These are phyloP conservation scores for Penicillium macrosclerotiorum DNA, from an alignment of 495 filamentous ascomycete genomes.

Conservation along the genomic window DNA sequence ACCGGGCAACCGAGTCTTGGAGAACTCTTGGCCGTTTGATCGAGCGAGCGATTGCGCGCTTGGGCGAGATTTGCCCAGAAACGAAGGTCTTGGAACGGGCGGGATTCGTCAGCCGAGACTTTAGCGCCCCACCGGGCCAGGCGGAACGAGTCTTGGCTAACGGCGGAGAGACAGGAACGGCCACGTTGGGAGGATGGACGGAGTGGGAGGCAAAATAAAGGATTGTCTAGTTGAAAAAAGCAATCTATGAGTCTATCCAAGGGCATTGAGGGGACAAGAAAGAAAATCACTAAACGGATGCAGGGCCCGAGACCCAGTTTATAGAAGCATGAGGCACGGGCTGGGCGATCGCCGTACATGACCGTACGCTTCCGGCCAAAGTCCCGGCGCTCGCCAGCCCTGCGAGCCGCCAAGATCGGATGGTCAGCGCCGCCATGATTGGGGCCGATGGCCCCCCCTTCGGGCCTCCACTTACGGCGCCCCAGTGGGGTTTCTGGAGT, in stretches of 20 bases:
- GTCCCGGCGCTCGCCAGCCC: constrained; percentile 13
- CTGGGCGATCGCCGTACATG: background rate
- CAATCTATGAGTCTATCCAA: too few relatives aligned
- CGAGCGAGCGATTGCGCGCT: constrained; percentile 13
- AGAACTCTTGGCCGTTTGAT: constrained; percentile 20
- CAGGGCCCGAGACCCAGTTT: too few relatives aligned
- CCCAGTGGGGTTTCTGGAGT: too few relatives aligned
- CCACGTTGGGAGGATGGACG: background rate
- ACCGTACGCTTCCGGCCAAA: constrained; percentile 15
- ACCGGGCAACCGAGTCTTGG: constrained; percentile 19
- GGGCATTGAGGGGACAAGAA: too few relatives aligned
- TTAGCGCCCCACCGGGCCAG: constrained; percentile 22
- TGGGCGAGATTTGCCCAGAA: constrained; percentile 22
- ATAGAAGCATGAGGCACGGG: too few relatives aligned
- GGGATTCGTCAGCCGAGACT: constrained; percentile 33
- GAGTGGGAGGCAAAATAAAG: too few relatives aligned
- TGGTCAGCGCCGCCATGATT: background rate
- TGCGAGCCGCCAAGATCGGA: constrained; percentile 19
- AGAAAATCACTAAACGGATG: too few relatives aligned
- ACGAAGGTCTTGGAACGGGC: constrained; percentile 17
- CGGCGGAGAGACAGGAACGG: constrained; percentile 6
- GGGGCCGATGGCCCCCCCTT: too few relatives aligned
- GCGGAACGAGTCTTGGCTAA: constrained; percentile 26
- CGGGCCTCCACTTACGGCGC: background rate
- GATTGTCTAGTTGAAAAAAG: too few relatives aligned